Evolutionary conservation across 2,329 filamentous ascomycete species (phyloP), one percentile per base, ranked within the genome.

Genomic region (Colletotrichum cereale): DNA sequence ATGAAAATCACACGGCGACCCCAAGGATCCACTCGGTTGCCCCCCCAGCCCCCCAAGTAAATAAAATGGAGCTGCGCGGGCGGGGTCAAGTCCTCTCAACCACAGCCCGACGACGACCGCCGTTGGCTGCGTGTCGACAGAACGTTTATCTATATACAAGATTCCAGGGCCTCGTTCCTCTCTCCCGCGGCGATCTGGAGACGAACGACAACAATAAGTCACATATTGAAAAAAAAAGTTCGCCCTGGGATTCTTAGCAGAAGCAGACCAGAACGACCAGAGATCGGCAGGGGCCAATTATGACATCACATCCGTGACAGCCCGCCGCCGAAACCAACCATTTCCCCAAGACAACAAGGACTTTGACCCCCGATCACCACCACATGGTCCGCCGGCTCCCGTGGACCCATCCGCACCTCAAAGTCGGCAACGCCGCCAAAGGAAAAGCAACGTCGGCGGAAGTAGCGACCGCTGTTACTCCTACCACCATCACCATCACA

Each of bases 341-440:
- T 21, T 12, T 2, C 26, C 40, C 29, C 21, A 31, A 42, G 36
- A 48, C 24, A 31, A 29, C 29, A 21, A 18, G 24, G 26, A 21
- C 16, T 21, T 8, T 7, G 7, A 10, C 26, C 26, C 48, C 48
- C 16, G 18, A 24, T 21, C 7, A 29, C 21, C 21, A 55, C 31
- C 62, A 29, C 62, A 67, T 73, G 62, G 72, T 65, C 55, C 72
- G 72, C 52, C 72, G 57, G 21, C 66, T 73, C 16, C 66, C 72
- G 62, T 73, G 62, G 65, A 66, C 63, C 26, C 70, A 70, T 69
- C 62, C 70, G 14, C 52, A 73, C 26, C 62, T 72, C 6, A 66
- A 66, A 73, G 61, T 67, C 48, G 48, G 42, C 52, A 61, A 62
- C 69, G 36, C 42, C 29, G 50, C 38, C 21, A 34, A 52, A 21